phyloP scores from a whole-genome alignment of 2,329 filamentous ascomycete species.

The Fusarium subglutinans region DNA sequence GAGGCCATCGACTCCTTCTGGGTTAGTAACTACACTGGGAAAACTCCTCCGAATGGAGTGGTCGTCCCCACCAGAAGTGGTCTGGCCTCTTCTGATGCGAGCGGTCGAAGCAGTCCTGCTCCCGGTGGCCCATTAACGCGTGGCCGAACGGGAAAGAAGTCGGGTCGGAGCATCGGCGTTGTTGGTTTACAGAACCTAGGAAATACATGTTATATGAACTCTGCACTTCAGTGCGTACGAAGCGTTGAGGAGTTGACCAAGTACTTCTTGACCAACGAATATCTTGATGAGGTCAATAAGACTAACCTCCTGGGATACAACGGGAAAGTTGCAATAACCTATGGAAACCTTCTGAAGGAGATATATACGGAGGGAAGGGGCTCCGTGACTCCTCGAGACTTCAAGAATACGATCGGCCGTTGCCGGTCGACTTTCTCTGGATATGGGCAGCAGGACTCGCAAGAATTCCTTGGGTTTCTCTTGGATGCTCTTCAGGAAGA shows the following conservation, averaged over 20 bases:
- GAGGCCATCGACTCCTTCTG: slow-evolving; percentile 70
- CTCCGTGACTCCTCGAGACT: slow-evolving; percentile 80
- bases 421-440: slow-evolving; percentile 89
- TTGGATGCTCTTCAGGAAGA: slow-evolving; percentile 96
- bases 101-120: slow-evolving; percentile 75
- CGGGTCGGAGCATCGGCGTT: slow-evolving; percentile 76
- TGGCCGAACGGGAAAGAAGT: slow-evolving; percentile 74
- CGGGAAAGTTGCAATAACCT: slow-evolving; percentile 86
- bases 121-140: slow-evolving; percentile 71
- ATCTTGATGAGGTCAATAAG: slow-evolving; percentile 83
- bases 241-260: slow-evolving; percentile 93
- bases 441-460: slow-evolving; percentile 96
- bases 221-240: slow-evolving; percentile 91
- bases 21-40: slow-evolving; percentile 61
- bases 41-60: slow-evolving; percentile 48
- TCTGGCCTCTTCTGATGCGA: slow-evolving; percentile 50
- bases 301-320: slow-evolving; percentile 86
- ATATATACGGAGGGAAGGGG: slow-evolving; percentile 77
- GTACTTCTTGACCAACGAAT: slow-evolving; percentile 83
- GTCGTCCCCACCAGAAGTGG: slow-evolving; percentile 47
- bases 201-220: slow-evolving; percentile 99
- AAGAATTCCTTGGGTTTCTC: slow-evolving; percentile 95
- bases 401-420: slow-evolving; percentile 83
- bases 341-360: slow-evolving; percentile 77
- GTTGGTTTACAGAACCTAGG: slow-evolving; percentile 90